These are phyloP conservation scores for Gastrolobium villosum DNA, from an alignment of 306 rosid species.

Conservation along the genomic window DNA sequence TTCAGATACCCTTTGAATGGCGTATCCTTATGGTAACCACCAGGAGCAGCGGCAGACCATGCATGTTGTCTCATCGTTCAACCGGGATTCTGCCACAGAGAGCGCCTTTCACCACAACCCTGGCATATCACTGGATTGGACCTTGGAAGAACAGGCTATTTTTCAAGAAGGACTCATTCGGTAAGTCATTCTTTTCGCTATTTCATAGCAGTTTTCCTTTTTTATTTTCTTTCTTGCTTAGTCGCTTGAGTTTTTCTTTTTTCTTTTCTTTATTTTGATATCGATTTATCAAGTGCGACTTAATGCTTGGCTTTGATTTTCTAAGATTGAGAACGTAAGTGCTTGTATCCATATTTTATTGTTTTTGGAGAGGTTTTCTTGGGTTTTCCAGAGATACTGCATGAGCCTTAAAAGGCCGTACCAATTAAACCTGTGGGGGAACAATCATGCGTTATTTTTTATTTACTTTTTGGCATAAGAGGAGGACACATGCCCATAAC, in stretches of 20 bases:
- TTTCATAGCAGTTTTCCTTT: too few relatives aligned
- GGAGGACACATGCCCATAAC: too few relatives aligned
- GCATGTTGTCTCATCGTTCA: constrained; percentile 71
- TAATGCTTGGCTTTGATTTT: neutral
- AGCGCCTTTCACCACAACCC: constrained; percentile 86
- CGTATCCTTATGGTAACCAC: constrained; percentile 57
- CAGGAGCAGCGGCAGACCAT: constrained; percentile 69
- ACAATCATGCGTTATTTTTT: neutral
- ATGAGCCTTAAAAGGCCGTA: neutral
- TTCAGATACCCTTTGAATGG: neutral
- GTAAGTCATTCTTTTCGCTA: constrained; percentile 52
- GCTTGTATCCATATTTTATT: neutral
- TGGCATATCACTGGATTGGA: constrained; percentile 82
- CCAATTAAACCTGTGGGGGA: neutral
- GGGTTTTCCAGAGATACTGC: too few relatives aligned
- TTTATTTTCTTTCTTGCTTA: neutral
- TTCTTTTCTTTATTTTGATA: neutral
- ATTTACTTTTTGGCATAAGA: too few relatives aligned
- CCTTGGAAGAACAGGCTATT: constrained; percentile 67
- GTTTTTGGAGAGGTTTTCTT: too few relatives aligned
- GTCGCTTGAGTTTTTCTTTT: too few relatives aligned
- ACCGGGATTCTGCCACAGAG: constrained; percentile 68
- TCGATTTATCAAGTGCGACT: too few relatives aligned
- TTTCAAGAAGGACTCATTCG: constrained; percentile 80
- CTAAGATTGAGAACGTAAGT: neutral